These are phyloP conservation scores for Metschnikowia cubensis DNA, from an alignment of 805 yeast species.

Conservation along the genomic window DNA sequence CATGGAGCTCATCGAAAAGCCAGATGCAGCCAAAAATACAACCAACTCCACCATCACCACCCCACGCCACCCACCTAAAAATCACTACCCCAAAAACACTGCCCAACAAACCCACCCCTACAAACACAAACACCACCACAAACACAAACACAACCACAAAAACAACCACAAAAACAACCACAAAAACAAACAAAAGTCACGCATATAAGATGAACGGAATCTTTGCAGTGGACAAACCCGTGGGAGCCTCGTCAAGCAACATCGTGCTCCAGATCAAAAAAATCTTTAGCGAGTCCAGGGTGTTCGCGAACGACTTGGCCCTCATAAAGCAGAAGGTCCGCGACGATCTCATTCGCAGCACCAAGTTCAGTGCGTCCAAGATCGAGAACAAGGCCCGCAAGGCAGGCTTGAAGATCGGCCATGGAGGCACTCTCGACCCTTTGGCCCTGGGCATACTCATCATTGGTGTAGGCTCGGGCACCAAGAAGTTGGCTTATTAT, in stretches of 20 bases:
- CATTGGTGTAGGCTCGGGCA: slow-evolving; percentile 89
- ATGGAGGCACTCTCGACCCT: slow-evolving; percentile 97
- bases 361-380: slow-evolving; percentile 41
- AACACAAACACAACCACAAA: too few species aligned
- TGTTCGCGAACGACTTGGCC: slow-evolving; percentile 52
- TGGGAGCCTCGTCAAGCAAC: slow-evolving; percentile 76
- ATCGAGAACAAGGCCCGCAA: slow-evolving; percentile 49
- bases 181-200: too few species aligned
- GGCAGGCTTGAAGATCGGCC: slow-evolving; percentile 84
- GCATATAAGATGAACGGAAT: slow-evolving; percentile 70
- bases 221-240: slow-evolving; percentile 87
- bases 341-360: slow-evolving; percentile 34
- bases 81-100: too few species aligned
- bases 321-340: slow-evolving; percentile 46
- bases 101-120: too few species aligned
- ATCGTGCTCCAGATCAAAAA: slow-evolving; percentile 65
- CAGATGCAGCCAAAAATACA: too few species aligned
- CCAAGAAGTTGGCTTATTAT: slow-evolving; percentile 72
- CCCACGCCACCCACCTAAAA: too few species aligned
- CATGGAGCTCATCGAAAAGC: too few species aligned
- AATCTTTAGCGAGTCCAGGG: slow-evolving; percentile 54
- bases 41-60: too few species aligned
- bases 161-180: too few species aligned
- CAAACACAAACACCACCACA: too few species aligned
- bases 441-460: slow-evolving; percentile 92